phyloP scores from a whole-genome alignment of 345 rosid species.

The Brassica cretica region DNA sequence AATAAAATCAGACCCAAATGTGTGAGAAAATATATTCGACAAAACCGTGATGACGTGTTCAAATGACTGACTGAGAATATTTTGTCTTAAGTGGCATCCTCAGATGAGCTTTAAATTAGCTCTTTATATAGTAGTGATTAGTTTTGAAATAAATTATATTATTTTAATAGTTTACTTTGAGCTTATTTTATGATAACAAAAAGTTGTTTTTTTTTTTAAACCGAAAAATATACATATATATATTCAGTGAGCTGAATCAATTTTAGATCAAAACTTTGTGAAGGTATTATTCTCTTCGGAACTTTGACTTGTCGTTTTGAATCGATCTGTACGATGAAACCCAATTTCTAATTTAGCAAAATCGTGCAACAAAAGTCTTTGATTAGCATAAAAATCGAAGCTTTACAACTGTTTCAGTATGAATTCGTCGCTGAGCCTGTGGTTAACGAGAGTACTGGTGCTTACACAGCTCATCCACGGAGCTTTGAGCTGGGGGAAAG shows the following conservation, averaged over 20 bases:
- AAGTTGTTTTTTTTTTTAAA: too few species aligned
- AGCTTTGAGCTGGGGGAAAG: constrained; percentile 74
- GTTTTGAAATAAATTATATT: too few species aligned
- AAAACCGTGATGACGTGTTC: too few species aligned
- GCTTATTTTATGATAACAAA: background rate
- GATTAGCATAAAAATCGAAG: background rate
- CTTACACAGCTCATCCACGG: constrained; percentile 62
- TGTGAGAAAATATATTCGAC: too few species aligned
- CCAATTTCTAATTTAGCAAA: background rate
- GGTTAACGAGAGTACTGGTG: constrained; percentile 43
- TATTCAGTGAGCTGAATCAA: background rate
- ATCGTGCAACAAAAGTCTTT: background rate
- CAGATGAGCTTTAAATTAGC: too few species aligned
- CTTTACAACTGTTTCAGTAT: constrained; percentile 1
- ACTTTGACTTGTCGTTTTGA: constrained; percentile 20
- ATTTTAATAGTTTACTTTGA: background rate
- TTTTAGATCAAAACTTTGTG: constrained; percentile 3
- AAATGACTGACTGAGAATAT: too few species aligned
- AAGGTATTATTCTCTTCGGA: background rate
- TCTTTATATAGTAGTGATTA: too few species aligned
- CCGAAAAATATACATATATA: background rate
- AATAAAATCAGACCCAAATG: too few species aligned
- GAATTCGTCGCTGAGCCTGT: constrained; percentile 38
- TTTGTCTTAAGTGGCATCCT: too few species aligned
- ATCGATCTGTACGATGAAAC: background rate